A percentile compares a stretch with the other conserved stretches of the same genome.
phyloP scores from a whole-genome alignment of 1,284 basidiomycete genomes.

The Austroboletus niveus region DNA sequence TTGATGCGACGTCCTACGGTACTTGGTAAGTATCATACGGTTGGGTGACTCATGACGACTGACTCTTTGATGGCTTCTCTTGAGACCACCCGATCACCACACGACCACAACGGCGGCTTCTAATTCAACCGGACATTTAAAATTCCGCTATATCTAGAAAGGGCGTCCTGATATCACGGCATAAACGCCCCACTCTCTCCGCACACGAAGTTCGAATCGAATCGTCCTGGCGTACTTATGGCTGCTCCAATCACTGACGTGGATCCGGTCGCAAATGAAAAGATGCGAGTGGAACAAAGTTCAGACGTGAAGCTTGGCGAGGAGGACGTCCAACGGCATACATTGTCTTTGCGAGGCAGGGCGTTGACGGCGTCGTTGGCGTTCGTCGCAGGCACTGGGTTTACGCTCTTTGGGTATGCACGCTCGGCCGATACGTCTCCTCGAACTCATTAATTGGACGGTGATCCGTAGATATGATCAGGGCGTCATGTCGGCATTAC shows the following conservation, averaged over 20 bases:
- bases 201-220: background rate
- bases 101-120: background rate
- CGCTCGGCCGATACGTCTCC: background rate
- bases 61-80: background rate
- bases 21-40: too few relatives aligned
- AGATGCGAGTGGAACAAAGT: background rate
- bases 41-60: too few relatives aligned
- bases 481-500: slow-evolving; percentile 34
- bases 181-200: background rate
- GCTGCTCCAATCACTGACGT: slow-evolving; percentile 3
- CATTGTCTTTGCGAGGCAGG: slow-evolving; percentile 24
- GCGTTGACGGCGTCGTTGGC: slow-evolving; percentile 24
- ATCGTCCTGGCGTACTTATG: slow-evolving; percentile 4
- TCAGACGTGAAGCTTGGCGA: slow-evolving; percentile 1
- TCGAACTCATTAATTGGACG: background rate
- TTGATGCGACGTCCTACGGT: too few relatives aligned
- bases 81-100: background rate
- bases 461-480: slow-evolving; percentile 28
- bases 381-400: slow-evolving; percentile 30
- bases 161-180: background rate
- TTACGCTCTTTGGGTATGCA: slow-evolving; percentile 32
- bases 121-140: slow-evolving; percentile 8
- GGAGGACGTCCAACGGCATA: slow-evolving; percentile 22
- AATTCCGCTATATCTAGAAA: slow-evolving; percentile 9
- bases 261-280: slow-evolving; percentile 12